phyloP scores from a whole-genome alignment of 2,329 filamentous ascomycete species.

The Colletotrichum lentis region DNA sequence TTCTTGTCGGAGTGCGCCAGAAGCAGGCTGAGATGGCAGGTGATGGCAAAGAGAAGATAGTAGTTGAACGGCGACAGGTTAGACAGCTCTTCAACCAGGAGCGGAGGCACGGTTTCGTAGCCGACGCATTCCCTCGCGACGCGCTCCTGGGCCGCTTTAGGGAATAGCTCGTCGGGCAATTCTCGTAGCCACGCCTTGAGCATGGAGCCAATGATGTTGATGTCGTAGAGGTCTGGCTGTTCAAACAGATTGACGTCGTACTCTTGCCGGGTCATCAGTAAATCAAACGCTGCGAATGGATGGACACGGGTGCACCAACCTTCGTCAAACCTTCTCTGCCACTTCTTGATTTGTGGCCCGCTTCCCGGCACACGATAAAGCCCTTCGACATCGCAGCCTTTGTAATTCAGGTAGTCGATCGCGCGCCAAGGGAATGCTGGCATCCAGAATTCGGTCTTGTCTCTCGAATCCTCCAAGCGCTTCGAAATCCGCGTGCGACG shows the following conservation, averaged over 20 bases:
- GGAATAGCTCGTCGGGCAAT: slow-evolving; percentile 92
- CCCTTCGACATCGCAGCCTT: slow-evolving; percentile 91
- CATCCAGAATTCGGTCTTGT: slow-evolving; percentile 99
- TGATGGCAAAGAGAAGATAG: slow-evolving; percentile 96
- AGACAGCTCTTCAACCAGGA: slow-evolving; percentile 90
- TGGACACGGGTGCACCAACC: slow-evolving; percentile 55
- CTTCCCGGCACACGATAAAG: slow-evolving; percentile 92
- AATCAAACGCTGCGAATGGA: slow-evolving; percentile 42
- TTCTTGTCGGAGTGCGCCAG: slow-evolving; percentile 93
- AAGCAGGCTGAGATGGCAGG: slow-evolving; percentile 90
- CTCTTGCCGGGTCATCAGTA: slow-evolving; percentile 58
- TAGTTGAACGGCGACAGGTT: slow-evolving; percentile 97
- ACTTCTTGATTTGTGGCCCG: slow-evolving; percentile 88
- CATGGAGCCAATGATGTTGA: slow-evolving; percentile 95
- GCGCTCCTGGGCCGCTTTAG: slow-evolving; percentile 80
- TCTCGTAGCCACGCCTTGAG: slow-evolving; percentile 96
- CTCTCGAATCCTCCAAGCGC: slow-evolving; percentile 82
- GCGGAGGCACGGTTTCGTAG: slow-evolving; percentile 80
- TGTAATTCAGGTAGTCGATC: slow-evolving; percentile 96
- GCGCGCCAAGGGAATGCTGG: slow-evolving; percentile 93
- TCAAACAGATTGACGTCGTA: slow-evolving; percentile 90
- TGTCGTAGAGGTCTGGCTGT: slow-evolving; percentile 88
- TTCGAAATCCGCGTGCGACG: slow-evolving; percentile 92
- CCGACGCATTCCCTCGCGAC: slow-evolving; percentile 83
- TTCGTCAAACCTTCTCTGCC: slow-evolving; percentile 90